A percentile compares a stretch with the other conserved stretches of the same genome.
phyloP scores from a whole-genome alignment of 306 rosid genomes.

The Malus sylvestris region DNA sequence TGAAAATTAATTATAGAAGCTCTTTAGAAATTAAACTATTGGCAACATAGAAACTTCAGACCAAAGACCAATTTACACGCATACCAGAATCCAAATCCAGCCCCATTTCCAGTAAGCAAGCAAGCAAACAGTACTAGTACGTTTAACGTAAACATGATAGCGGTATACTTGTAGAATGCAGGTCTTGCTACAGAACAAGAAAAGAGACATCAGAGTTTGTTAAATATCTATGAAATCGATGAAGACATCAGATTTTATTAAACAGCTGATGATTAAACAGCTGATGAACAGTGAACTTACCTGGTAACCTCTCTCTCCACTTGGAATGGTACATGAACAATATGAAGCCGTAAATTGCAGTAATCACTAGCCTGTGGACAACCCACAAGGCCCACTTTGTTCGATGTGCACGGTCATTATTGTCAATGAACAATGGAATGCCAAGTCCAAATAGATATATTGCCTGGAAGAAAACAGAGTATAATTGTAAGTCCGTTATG shows the following conservation, averaged over 20 bases:
- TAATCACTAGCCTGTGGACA: constrained; percentile 63
- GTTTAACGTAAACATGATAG: constrained; percentile 59
- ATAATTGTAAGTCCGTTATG: constrained; percentile 15
- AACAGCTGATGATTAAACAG: constrained; percentile 4
- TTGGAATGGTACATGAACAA: constrained; percentile 85
- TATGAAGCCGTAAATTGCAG: constrained; percentile 61
- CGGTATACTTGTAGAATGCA: constrained; percentile 78
- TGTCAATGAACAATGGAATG: constrained; percentile 71
- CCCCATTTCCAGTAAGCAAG: constrained; percentile 62
- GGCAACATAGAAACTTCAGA: not conserved
- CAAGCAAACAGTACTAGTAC: constrained; percentile 59
- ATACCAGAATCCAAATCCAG: constrained; percentile 82
- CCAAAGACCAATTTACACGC: constrained; percentile 1
- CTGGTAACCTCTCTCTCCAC: constrained; percentile 89
- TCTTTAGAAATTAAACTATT: not conserved
- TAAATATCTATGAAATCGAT: constrained; percentile 15
- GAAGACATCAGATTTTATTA: not conserved
- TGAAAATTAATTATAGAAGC: constrained; percentile 11
- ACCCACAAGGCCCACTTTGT: constrained; percentile 88
- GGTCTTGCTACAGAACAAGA: constrained; percentile 72
- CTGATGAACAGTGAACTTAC: constrained; percentile 28
- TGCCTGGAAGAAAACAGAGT: constrained; percentile 43
- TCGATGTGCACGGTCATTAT: constrained; percentile 27
- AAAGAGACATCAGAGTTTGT: not conserved
- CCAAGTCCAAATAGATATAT: constrained; percentile 72